Conservation (phyloP, 1,284 basidiomycete genomes). For the Ustilago bromivora region DNA sequence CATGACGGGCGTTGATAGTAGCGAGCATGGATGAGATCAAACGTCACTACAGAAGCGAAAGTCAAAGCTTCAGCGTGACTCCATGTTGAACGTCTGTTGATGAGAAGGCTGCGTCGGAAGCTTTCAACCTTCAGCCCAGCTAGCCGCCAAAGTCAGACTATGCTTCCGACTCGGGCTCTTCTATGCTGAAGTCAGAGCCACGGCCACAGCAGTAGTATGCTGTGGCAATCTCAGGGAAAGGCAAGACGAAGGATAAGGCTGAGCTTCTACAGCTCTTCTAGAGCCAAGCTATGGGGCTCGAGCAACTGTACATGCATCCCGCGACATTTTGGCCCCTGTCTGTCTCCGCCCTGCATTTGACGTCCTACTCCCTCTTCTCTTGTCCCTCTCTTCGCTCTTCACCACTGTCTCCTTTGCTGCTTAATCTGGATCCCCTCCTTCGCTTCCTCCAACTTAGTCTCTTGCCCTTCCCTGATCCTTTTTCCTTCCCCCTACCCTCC, state of each 20-base stretch:
- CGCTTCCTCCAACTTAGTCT: neutral
- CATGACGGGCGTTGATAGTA: neutral
- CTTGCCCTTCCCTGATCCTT: neutral
- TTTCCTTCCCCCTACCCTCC: neutral
- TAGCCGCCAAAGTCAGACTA: neutral
- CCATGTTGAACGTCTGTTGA: neutral
- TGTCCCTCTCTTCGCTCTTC: neutral
- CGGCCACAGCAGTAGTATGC: neutral
- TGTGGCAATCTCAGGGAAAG: neutral
- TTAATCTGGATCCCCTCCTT: neutral
- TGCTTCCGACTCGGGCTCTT: neutral
- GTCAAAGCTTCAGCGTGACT: neutral
- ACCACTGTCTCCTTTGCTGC: neutral
- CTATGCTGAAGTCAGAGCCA: neutral
- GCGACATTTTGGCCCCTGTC: conserved; percentile 53
- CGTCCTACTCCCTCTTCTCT: conserved; percentile 8
- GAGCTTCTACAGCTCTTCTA: neutral
- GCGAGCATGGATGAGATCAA: neutral
- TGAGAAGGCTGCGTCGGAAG: neutral
- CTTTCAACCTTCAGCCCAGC: conserved; percentile 18
- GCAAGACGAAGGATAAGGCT: neutral
- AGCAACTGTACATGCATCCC: conserved; percentile 33
- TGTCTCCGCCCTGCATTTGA: conserved; percentile 31
- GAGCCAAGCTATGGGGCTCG: conserved; percentile 16
- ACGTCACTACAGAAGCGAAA: neutral